phyloP scores from a whole-genome alignment of 1,139 yeast genomes.

The Kurtzmaniella quercitrusa region DNA sequence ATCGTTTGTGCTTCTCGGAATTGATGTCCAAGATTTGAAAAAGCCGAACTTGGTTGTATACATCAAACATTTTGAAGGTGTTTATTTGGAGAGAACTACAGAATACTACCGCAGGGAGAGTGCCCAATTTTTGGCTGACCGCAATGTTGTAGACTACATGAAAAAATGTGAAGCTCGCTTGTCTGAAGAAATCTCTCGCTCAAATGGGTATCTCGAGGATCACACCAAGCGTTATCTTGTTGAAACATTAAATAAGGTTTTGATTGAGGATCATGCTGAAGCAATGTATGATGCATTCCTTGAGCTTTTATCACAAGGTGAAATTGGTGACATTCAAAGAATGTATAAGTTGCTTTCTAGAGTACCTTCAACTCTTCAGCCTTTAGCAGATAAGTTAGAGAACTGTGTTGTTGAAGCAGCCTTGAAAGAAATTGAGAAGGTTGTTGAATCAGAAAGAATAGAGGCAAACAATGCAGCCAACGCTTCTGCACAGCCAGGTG shows the following conservation, averaged over 20 bases:
- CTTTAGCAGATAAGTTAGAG: conserved; percentile 72
- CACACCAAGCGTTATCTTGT: conserved; percentile 77
- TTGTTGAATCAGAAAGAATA: conserved; percentile 47
- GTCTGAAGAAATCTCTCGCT: conserved; percentile 75
- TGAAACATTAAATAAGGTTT: conserved; percentile 68
- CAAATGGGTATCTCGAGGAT: conserved; percentile 79
- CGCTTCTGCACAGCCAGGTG: conserved; percentile 11
- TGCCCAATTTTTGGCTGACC: conserved; percentile 56
- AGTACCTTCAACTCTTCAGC: conserved; percentile 70
- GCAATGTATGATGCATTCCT: conserved; percentile 77
- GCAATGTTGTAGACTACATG: conserved; percentile 89
- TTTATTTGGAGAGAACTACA: conserved; percentile 70
- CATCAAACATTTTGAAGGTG: conserved; percentile 71
- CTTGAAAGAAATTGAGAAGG: conserved; percentile 58
- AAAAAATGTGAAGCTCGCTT: conserved; percentile 79
- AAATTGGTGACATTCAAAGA: conserved; percentile 72
- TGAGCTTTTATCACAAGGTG: conserved; percentile 67
- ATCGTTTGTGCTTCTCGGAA: conserved; percentile 76
- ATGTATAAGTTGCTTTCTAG: conserved; percentile 75
- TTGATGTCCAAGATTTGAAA: conserved; percentile 77
- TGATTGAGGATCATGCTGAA: conserved; percentile 76
- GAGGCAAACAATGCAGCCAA: conserved; percentile 17
- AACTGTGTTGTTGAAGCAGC: conserved; percentile 75
- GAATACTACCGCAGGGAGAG: conserved; percentile 74
- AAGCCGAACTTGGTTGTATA: conserved; percentile 82